A percentile compares a stretch with the other conserved stretches of the same genome.
Conservation (phyloP, 768 basidiomycete species). For the Leccinum subgranulosum region DNA sequence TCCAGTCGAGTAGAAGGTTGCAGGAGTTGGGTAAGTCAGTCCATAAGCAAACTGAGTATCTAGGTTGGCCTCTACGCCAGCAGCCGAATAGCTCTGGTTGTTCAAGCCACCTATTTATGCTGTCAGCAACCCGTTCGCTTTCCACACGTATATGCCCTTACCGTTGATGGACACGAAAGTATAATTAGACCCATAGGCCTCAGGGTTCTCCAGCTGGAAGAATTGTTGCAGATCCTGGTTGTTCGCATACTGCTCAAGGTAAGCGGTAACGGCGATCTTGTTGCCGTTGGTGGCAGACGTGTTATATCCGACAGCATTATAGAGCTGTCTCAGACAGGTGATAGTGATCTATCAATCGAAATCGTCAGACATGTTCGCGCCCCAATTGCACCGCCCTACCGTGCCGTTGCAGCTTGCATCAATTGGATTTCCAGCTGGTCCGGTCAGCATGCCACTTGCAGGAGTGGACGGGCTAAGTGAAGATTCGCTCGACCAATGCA, state of each 20-base stretch:
- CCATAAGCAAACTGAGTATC: conserved; percentile 70
- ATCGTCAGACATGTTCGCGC: neutral
- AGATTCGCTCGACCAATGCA: conserved; percentile 29
- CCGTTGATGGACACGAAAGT: conserved; percentile 55
- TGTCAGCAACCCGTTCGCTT: conserved; percentile 4
- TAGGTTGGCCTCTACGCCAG: conserved; percentile 64
- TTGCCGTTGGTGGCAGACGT: conserved; percentile 44
- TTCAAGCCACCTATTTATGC: conserved; percentile 52
- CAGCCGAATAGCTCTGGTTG: conserved; percentile 47
- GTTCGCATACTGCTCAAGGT: conserved; percentile 55
- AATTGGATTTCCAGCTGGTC: conserved; percentile 36
- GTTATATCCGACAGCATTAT: conserved; percentile 47
- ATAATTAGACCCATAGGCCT: conserved; percentile 49
- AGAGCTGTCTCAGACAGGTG: conserved; percentile 51
- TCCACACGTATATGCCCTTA: conserved; percentile 16
- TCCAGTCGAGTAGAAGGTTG: conserved; percentile 61
- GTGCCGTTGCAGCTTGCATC: conserved; percentile 47
- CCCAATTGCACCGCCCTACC: conserved; percentile 3
- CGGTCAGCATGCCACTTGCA: conserved; percentile 18
- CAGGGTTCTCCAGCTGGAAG: conserved; percentile 45
- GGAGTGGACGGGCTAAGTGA: neutral
- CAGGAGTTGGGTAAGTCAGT: conserved; percentile 56
- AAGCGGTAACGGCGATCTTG: conserved; percentile 53
- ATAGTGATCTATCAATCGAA: conserved; percentile 42
- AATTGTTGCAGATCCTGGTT: conserved; percentile 49